Conservation (phyloP, 768 basidiomycete genomes). For the Lactifluus pinguis region DNA sequence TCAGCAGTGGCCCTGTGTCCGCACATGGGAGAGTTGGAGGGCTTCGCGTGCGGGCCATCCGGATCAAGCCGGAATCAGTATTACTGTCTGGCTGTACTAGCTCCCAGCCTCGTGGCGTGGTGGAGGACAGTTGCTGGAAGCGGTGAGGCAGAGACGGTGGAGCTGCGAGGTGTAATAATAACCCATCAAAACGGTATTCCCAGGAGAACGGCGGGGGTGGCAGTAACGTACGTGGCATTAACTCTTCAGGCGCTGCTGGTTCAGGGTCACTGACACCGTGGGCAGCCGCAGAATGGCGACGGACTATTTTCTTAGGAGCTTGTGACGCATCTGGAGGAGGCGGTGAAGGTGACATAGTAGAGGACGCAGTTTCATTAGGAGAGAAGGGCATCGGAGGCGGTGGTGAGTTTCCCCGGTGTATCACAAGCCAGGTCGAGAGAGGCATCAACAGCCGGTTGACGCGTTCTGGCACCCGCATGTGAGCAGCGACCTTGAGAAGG, state of each 20-base stretch:
- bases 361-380: not conserved
- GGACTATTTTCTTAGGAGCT: not conserved
- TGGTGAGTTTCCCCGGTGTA: conserved; percentile 7
- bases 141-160: conserved; percentile 18
- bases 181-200: not conserved
- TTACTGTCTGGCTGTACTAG: conserved; percentile 5
- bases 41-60: conserved; percentile 17
- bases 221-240: conserved; percentile 19
- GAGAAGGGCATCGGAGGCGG: not conserved
- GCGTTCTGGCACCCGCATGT: conserved; percentile 12
- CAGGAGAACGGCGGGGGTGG: not conserved
- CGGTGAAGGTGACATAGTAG: not conserved
- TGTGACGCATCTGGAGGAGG: not conserved
- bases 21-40: conserved; percentile 1
- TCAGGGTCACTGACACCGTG: not conserved
- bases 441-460: conserved; percentile 15
- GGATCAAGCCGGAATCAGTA: conserved; percentile 1
- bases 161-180: conserved; percentile 4
- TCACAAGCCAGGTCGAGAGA: conserved; percentile 19
- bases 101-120: conserved; percentile 11
- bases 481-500: not conserved
- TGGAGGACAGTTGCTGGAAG: conserved; percentile 13
- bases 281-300: not conserved
- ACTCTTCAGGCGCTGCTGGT: conserved; percentile 8
- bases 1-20: not conserved